Percentiles rank a stretch among this genome's conserved stretches.
phyloP scores from a whole-genome alignment of 2,329 filamentous ascomycete genomes.

The Penicillium psychrosexuale region DNA sequence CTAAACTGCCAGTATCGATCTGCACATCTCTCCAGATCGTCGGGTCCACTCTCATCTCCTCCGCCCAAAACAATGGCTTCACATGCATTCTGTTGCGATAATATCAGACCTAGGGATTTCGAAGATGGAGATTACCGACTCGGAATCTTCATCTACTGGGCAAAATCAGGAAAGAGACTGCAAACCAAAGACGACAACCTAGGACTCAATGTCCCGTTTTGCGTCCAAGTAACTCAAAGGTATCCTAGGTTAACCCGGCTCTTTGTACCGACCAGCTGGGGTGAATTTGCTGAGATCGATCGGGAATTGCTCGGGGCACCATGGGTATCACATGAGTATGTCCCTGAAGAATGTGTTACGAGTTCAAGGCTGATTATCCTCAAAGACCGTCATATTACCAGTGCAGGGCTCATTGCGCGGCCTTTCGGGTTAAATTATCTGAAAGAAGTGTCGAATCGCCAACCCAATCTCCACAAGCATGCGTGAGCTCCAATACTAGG shows the following conservation, averaged over 20 bases:
- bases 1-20: not conserved
- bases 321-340: not conserved
- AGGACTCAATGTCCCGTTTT: not conserved
- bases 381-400: not conserved
- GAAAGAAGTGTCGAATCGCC: not conserved
- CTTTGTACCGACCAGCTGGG: not conserved
- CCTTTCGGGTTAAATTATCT: not conserved
- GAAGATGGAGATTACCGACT: not conserved
- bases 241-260: not conserved
- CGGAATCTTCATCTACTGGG: not conserved
- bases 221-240: not conserved
- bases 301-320: not conserved
- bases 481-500: not conserved
- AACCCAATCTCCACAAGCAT: no score
- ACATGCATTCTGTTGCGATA: not conserved
- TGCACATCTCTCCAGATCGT: not conserved
- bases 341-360: not conserved
- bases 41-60: not conserved
- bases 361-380: not conserved
- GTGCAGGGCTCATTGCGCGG: not conserved
- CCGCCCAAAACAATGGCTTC: not conserved
- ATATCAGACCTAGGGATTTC: not conserved
- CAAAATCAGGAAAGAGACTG: not conserved
- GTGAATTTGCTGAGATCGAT: not conserved
- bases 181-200: not conserved